These are phyloP conservation scores for Monoraphidium neglectum DNA, from an alignment of 139 green algal genomes.

Conservation along the genomic window DNA sequence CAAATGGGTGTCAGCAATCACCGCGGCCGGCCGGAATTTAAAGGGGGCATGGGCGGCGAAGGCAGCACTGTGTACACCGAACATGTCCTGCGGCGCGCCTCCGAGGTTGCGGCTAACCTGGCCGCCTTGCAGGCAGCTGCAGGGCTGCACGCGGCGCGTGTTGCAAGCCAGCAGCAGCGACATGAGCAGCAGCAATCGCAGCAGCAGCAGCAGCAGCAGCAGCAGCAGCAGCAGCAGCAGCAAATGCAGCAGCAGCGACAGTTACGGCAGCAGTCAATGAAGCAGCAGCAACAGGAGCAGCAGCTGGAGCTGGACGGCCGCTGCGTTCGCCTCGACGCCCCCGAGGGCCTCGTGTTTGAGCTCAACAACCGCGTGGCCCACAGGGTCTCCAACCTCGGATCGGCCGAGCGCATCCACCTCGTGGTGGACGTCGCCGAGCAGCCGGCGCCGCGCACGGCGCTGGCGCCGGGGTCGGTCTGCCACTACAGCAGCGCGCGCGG, in stretches of 20 bases:
- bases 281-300: conserved; percentile 11
- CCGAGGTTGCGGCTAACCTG: too few species aligned
- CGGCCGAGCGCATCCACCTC: conserved; percentile 51
- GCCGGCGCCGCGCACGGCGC: conserved; percentile 4
- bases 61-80: too few species aligned
- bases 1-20: too few species aligned
- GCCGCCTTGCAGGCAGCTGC: too few species aligned
- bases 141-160: too few species aligned
- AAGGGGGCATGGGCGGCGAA: too few species aligned
- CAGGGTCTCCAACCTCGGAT: conserved; percentile 41
- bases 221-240: conserved; percentile 16
- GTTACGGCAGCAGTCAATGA: not conserved
- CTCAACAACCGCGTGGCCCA: conserved; percentile 38
- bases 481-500: too few species aligned
- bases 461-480: conserved; percentile 48
- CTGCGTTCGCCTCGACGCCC: conserved; percentile 33
- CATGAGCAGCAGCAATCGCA: conserved; percentile 8
- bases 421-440: conserved; percentile 63
- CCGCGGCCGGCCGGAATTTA: too few species aligned
- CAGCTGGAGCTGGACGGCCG: not conserved
- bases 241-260: not conserved
- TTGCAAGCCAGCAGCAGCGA: conserved; percentile 29
- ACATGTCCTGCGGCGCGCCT: too few species aligned
- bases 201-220: conserved; percentile 14
- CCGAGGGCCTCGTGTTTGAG: conserved; percentile 72